Conservation (phyloP, 2,329 filamentous ascomycete species). For the Talaromyces sp. region DNA sequence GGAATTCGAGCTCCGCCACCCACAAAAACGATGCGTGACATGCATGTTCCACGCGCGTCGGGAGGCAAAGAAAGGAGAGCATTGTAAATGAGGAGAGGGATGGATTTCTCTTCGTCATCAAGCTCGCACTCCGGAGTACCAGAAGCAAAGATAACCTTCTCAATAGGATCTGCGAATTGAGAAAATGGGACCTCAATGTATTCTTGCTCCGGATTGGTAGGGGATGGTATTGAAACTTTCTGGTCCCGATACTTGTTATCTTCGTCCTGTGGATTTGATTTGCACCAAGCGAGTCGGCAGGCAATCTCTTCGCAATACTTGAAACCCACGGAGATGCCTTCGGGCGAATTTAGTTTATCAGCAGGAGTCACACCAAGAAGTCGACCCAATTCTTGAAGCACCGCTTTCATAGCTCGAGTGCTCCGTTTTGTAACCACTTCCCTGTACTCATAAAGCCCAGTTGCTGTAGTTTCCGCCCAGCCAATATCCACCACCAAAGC, state of each 20-base stretch:
- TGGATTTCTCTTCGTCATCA: constrained; percentile 83
- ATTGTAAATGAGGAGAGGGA: constrained; percentile 76
- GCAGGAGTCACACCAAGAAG: constrained; percentile 32
- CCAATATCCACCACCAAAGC: constrained; percentile 86
- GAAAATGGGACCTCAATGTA: constrained; percentile 68
- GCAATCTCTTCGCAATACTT: constrained; percentile 81
- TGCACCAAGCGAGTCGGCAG: constrained; percentile 78
- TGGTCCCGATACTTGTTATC: constrained; percentile 23
- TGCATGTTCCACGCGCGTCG: constrained; percentile 81
- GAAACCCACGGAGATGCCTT: constrained; percentile 61
- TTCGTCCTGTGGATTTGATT: constrained; percentile 21
- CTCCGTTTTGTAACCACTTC: constrained; percentile 73
- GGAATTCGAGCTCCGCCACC: constrained; percentile 79
- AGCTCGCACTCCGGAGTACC: constrained; percentile 59
- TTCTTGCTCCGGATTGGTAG: constrained; percentile 40
- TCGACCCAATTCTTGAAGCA: constrained; percentile 69
- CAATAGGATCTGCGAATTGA: constrained; percentile 72
- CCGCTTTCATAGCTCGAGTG: constrained; percentile 70
- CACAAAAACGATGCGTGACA: constrained; percentile 84
- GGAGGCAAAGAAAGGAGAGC: constrained; percentile 74
- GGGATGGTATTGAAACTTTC: constrained; percentile 51
- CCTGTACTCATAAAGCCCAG: constrained; percentile 86
- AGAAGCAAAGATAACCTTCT: constrained; percentile 71
- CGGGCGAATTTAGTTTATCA: constrained; percentile 34
- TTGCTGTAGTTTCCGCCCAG: constrained; percentile 87